phyloP scores from a whole-genome alignment of 2,329 filamentous ascomycete species.

The Alternaria sp. region DNA sequence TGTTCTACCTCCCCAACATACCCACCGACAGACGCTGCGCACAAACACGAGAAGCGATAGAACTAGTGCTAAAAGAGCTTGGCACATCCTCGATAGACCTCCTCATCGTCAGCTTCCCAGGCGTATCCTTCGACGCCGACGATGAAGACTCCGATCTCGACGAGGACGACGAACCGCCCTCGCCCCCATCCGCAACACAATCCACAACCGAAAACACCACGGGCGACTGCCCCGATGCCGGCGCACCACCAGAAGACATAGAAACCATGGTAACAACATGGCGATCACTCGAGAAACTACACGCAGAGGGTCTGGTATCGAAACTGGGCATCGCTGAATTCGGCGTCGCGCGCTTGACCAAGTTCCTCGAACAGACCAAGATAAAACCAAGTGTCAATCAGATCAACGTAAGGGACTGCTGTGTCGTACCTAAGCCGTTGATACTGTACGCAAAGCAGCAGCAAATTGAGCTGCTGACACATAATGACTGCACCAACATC shows the following conservation, averaged over 20 bases:
- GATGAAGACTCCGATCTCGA: slow-evolving; percentile 79
- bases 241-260: slow-evolving; percentile 58
- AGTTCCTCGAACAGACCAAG: slow-evolving; percentile 73
- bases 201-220: slow-evolving; percentile 52
- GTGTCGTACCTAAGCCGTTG: slow-evolving; percentile 88
- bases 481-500: slow-evolving; percentile 93
- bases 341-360: slow-evolving; percentile 79
- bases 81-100: slow-evolving; percentile 79
- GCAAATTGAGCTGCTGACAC: slow-evolving; percentile 85
- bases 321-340: slow-evolving; percentile 90
- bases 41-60: slow-evolving; percentile 79
- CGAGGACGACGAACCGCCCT: slow-evolving; percentile 58
- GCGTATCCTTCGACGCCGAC: slow-evolving; percentile 90
- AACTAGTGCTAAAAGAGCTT: slow-evolving; percentile 80
- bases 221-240: slow-evolving; percentile 33
- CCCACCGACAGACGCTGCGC: slow-evolving; percentile 67
- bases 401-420: slow-evolving; percentile 96
- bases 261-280: slow-evolving; percentile 72
- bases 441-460: slow-evolving; percentile 82
- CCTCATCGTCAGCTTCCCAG: slow-evolving; percentile 90
- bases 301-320: slow-evolving; percentile 72
- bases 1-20: slow-evolving; percentile 86
- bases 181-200: slow-evolving; percentile 26
- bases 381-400: slow-evolving; percentile 86
- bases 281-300: slow-evolving; percentile 72